These are phyloP conservation scores for Fusarium sambucinum DNA, from an alignment of 2,329 filamentous ascomycete species.

Conservation along the genomic window DNA sequence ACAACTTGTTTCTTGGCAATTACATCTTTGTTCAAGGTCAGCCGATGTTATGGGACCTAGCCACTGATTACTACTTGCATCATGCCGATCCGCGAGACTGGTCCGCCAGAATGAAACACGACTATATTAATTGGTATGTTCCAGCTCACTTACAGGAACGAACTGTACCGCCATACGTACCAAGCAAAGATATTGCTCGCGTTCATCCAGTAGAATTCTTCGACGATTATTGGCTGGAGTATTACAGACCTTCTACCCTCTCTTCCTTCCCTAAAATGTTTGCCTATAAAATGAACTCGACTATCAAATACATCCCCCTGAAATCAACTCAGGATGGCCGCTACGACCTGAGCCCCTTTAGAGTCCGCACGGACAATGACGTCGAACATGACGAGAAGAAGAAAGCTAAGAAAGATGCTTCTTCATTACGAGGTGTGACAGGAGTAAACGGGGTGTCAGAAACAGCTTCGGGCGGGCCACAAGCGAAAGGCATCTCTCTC, in stretches of 20 bases:
- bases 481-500: slow-evolving; percentile 64
- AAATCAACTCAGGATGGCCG: slow-evolving; percentile 77
- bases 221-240: slow-evolving; percentile 98
- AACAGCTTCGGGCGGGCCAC: slow-evolving; percentile 54
- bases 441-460: slow-evolving; percentile 58
- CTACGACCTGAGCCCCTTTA: slow-evolving; percentile 90
- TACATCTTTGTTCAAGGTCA: slow-evolving; percentile 89
- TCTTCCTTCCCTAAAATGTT: slow-evolving; percentile 95
- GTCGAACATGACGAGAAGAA: slow-evolving; percentile 71
- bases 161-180: slow-evolving; percentile 62
- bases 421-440: slow-evolving; percentile 53
- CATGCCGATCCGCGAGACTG: slow-evolving; percentile 84
- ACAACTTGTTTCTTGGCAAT: slow-evolving; percentile 96
- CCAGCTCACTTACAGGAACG: slow-evolving; percentile 76
- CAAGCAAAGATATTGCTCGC: slow-evolving; percentile 53
- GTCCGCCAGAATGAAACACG: slow-evolving; percentile 69
- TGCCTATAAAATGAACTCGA: slow-evolving; percentile 91
- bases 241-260: slow-evolving; percentile 88
- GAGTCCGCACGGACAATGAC: slow-evolving; percentile 75
- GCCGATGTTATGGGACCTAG: slow-evolving; percentile 96
- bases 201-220: slow-evolving; percentile 70
- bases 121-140: slow-evolving; percentile 93
- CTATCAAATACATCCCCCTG: slow-evolving; percentile 83
- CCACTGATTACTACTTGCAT: slow-evolving; percentile 96
- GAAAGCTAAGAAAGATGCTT: slow-evolving; percentile 74